Evolutionary conservation across 495 filamentous ascomycete species (phyloP).

Genomic region (Neurospora discreta): DNA sequence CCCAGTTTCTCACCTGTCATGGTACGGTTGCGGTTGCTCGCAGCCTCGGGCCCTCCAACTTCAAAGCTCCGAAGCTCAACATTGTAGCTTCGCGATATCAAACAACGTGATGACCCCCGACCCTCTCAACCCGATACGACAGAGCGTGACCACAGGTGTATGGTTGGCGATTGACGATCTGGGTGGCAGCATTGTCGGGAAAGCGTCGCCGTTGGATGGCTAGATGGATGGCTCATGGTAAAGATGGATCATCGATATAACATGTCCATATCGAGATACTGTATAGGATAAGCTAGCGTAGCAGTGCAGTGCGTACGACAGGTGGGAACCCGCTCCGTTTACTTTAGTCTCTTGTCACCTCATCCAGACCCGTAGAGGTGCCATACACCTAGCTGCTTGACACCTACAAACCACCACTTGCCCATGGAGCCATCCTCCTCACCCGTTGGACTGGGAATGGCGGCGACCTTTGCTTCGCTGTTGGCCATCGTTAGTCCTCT

Average conservation of each 20-base stretch:
- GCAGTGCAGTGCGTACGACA: neutral
- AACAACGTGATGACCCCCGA: neutral
- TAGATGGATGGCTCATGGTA: neutral
- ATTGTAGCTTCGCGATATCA: neutral
- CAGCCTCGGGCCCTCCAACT: neutral
- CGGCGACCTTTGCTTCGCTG: neutral
- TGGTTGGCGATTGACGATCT: neutral
- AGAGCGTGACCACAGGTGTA: neutral
- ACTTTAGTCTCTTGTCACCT: neutral
- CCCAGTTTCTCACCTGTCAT: neutral
- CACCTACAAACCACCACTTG: neutral
- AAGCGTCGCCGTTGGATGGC: neutral
- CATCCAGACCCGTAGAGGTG: neutral
- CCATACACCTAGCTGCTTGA: too few relatives aligned
- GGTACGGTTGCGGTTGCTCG: neutral
- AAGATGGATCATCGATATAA: neutral
- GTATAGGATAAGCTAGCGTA: neutral
- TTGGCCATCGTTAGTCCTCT: neutral
- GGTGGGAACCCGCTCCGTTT: neutral
- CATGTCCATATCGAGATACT: neutral
- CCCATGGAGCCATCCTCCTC: neutral
- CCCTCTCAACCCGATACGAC: neutral
- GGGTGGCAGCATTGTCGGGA: neutral
- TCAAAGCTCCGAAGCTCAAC: neutral
- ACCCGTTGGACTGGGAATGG: neutral